Percentiles rank a stretch among this genome's conserved stretches.
These are phyloP conservation scores for Scenedesmus sp. DNA, from an alignment of 163 green algal genomes.

Conservation along the genomic window DNA sequence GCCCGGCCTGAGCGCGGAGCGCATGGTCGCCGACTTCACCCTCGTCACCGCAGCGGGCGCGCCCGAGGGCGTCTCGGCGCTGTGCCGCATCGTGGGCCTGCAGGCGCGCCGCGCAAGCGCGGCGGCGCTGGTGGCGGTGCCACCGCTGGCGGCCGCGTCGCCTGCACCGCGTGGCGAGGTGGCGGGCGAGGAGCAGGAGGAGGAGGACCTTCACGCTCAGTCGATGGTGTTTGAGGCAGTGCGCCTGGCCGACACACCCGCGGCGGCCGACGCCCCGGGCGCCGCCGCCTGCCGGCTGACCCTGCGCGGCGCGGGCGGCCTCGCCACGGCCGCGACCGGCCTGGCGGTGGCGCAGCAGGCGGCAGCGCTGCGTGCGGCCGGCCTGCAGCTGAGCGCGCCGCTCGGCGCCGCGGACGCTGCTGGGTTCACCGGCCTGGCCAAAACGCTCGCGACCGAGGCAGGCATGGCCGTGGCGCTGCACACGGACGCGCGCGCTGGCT, in stretches of 20 bases:
- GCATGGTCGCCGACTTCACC: conserved; percentile 29
- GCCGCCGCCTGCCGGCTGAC: not conserved
- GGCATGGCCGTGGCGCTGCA: not conserved
- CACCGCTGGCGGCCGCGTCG: not conserved
- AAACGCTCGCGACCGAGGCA: conserved; percentile 10
- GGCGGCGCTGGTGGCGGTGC: conserved; percentile 4
- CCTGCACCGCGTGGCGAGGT: not conserved
- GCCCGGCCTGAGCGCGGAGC: not conserved
- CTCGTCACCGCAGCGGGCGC: not conserved
- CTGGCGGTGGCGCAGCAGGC: not conserved
- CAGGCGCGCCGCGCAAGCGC: conserved; percentile 22
- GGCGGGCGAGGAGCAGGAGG: not conserved
- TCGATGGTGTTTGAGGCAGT: not conserved
- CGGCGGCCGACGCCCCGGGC: not conserved
- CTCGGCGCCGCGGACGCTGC: not conserved
- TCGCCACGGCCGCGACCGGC: not conserved
- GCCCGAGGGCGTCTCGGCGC: not conserved
- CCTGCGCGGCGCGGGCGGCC: not conserved
- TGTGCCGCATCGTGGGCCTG: conserved; percentile 23
- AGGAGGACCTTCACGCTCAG: conserved; percentile 19
- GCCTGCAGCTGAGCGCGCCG: not conserved
- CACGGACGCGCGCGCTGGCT: too few species aligned
- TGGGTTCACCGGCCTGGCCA: not conserved
- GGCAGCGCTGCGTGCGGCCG: not conserved
- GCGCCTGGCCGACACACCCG: conserved; percentile 3